Conservation (phyloP, 345 rosid species). For the Sisymbrium irio region DNA sequence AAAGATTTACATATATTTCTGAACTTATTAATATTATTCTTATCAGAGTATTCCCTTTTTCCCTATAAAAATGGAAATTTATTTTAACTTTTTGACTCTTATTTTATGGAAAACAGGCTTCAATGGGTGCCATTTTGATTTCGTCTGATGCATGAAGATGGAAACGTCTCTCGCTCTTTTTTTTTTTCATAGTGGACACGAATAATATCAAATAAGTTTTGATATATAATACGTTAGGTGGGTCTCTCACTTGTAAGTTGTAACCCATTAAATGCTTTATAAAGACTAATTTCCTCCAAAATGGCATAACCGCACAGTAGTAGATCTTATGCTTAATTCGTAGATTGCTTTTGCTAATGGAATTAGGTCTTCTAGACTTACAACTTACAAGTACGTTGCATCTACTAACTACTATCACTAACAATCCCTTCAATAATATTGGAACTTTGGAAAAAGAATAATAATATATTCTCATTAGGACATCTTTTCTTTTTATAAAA, state of each 20-base stretch:
- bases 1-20: neutral
- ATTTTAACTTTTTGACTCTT: neutral
- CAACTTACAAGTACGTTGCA: conserved; percentile 17
- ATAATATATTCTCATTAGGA: neutral
- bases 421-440: neutral
- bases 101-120: conserved; percentile 38
- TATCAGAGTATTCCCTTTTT: neutral
- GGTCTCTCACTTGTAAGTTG: conserved; percentile 28
- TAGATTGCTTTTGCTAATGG: conserved; percentile 28
- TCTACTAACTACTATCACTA: conserved; percentile 30
- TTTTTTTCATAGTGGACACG: neutral
- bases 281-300: neutral
- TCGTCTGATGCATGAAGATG: conserved; percentile 31
- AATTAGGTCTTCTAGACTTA: conserved; percentile 25
- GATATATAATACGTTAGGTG: conserved; percentile 28
- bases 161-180: conserved; percentile 14
- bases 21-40: neutral
- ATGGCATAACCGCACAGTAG: conserved; percentile 2
- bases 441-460: conserved; percentile 2
- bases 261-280: conserved; percentile 4
- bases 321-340: conserved; percentile 23
- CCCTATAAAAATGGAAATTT: neutral
- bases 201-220: conserved; percentile 27
- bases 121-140: conserved; percentile 59
- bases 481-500: neutral